A percentile compares a stretch with the other conserved stretches of the same genome.
Conservation (phyloP, 2,329 filamentous ascomycete species). For the Botryotinia calthae region DNA sequence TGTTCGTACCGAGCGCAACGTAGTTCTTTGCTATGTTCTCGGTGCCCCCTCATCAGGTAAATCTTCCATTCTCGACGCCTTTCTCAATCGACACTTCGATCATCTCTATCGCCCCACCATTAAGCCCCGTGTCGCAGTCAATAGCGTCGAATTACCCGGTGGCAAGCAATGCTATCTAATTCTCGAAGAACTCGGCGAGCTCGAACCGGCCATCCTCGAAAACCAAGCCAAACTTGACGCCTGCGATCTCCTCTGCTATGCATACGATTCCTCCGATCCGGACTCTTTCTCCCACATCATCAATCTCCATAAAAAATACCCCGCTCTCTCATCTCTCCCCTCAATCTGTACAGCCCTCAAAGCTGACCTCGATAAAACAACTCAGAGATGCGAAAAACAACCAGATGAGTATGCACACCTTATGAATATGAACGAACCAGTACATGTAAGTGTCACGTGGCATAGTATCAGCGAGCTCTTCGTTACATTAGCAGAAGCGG, state of each 20-base stretch:
- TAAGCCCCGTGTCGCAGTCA: slow-evolving; percentile 88
- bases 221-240: slow-evolving; percentile 87
- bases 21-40: slow-evolving; percentile 89
- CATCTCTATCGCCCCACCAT: slow-evolving; percentile 88
- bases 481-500: slow-evolving; percentile 84
- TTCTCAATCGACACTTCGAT: slow-evolving; percentile 84
- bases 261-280: slow-evolving; percentile 94
- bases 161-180: slow-evolving; percentile 98
- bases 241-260: slow-evolving; percentile 91
- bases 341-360: slow-evolving; percentile 92
- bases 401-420: slow-evolving; percentile 87
- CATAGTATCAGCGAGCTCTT: slow-evolving; percentile 91
- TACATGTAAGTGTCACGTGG: slow-evolving; percentile 96
- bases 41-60: slow-evolving; percentile 86
- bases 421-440: slow-evolving; percentile 82
- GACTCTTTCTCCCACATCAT: slow-evolving; percentile 94
- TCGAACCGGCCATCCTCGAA: slow-evolving; percentile 92
- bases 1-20: slow-evolving; percentile 86
- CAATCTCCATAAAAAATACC: slow-evolving; percentile 71
- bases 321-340: slow-evolving; percentile 83
- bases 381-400: slow-evolving; percentile 86
- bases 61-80: slow-evolving; percentile 84
- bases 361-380: slow-evolving; percentile 93
- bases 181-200: slow-evolving; percentile 87
- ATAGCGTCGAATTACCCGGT: slow-evolving; percentile 91